A percentile compares a stretch with the other conserved stretches of the same genome.
Evolutionary conservation across 768 basidiomycete species (phyloP).

Genomic region (Calocybe gangraenosa): DNA sequence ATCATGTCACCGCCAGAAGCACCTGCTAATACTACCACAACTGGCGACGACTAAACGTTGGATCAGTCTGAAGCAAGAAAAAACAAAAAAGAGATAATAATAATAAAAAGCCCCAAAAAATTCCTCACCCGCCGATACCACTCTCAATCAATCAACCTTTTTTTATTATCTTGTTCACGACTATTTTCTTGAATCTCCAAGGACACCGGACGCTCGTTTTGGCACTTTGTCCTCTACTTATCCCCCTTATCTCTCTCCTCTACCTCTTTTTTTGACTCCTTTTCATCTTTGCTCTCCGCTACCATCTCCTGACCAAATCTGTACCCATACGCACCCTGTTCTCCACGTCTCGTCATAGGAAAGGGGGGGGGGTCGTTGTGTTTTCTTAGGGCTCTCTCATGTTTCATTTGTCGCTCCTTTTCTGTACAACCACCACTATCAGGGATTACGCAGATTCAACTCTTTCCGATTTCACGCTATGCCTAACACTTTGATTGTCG

Average conservation of each 20-base stretch:
- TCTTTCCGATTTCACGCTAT: no score
- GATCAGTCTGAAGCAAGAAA: no score
- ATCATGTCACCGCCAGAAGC: conserved; percentile 30
- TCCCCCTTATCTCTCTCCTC: background rate
- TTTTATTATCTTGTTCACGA: conserved; percentile 14
- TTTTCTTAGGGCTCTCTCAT: background rate
- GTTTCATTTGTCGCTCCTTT: background rate
- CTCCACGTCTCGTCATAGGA: no score
- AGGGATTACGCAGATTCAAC: no score
- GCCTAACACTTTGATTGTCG: no score
- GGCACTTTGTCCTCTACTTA: background rate
- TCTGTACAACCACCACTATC: no score
- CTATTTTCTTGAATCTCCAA: conserved; percentile 9
- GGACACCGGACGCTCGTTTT: conserved; percentile 5
- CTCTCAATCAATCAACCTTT: conserved; percentile 10
- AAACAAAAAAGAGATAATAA: no score
- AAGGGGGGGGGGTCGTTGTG: no score
- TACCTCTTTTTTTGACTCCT: background rate
- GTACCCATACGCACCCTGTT: no score
- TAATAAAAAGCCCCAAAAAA: no score
- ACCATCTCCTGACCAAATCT: no score
- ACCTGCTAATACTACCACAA: conserved; percentile 17
- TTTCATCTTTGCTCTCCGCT: background rate
- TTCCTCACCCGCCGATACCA: no score
- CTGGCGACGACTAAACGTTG: background rate